A percentile compares a stretch with the other conserved stretches of the same genome.
Conservation (phyloP, 768 basidiomycete species). For the Pleurotus sapidus region DNA sequence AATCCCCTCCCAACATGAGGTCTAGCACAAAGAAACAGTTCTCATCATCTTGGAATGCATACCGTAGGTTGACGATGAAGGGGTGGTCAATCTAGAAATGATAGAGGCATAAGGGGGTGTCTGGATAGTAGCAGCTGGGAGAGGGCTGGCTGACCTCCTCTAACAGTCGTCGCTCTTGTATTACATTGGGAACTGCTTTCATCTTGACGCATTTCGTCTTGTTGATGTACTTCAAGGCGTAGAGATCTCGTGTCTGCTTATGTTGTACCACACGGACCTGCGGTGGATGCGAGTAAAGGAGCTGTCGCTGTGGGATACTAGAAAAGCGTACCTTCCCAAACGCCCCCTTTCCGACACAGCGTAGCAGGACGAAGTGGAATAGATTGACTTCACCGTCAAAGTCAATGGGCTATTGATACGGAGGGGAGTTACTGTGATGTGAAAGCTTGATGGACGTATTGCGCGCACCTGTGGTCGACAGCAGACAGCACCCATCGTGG, state of each 20-base stretch:
- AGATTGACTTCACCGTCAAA: constrained; percentile 95
- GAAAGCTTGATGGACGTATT: background rate
- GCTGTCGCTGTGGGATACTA: constrained; percentile 6
- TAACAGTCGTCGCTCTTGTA: constrained; percentile 91
- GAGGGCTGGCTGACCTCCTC: constrained; percentile 70
- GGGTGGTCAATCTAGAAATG: constrained; percentile 82
- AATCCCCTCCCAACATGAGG: constrained; percentile 94
- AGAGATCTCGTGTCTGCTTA: constrained; percentile 95
- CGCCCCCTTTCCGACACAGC: constrained; percentile 98
- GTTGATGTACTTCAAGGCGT: constrained; percentile 99
- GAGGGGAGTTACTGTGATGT: background rate
- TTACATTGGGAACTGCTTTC: constrained; percentile 96
- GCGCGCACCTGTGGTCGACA: constrained; percentile 73
- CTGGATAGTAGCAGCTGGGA: background rate
- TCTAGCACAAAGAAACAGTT: constrained; percentile 99
- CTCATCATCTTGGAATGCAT: constrained; percentile 97
- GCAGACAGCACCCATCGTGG: constrained; percentile 77
- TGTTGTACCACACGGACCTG: constrained; percentile 99
- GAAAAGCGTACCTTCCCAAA: constrained; percentile 82
- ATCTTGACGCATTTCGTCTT: constrained; percentile 97
- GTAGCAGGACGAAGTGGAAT: constrained; percentile 92
- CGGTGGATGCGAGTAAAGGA: constrained; percentile 6
- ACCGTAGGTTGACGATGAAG: constrained; percentile 91
- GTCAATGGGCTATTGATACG: constrained; percentile 72
- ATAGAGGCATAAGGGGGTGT: background rate